Evolutionary conservation across 176 grass and related monocot genomes (phyloP).

Genomic region (Bothriochloa decipiens): DNA sequence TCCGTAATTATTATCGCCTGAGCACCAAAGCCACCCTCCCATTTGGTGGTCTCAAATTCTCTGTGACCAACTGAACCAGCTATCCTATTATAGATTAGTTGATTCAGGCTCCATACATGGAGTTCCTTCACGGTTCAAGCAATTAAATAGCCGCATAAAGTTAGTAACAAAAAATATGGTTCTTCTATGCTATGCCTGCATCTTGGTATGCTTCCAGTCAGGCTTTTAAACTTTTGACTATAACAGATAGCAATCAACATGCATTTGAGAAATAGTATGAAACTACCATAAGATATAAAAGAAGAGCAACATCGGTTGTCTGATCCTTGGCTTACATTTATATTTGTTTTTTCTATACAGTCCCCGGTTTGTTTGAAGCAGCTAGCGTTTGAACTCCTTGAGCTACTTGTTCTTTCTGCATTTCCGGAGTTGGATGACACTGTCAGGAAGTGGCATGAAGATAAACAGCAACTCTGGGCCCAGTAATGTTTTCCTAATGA

Average conservation of each 20-base stretch:
- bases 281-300: not conserved
- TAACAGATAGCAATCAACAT: not conserved
- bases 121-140: conserved; percentile 25
- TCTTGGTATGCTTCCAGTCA: not conserved
- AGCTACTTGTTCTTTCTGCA: conserved; percentile 69
- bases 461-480: conserved; percentile 43
- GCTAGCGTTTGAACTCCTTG: conserved; percentile 82
- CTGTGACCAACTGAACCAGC: not conserved
- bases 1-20: not conserved
- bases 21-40: not conserved
- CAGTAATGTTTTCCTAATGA: not conserved
- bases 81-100: conserved; percentile 8
- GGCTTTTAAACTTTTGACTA: not conserved
- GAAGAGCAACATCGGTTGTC: not conserved
- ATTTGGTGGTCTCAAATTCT: not conserved
- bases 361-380: conserved; percentile 93
- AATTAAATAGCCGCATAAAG: not conserved
- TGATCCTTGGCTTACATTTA: conserved; percentile 27
- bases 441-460: conserved; percentile 74
- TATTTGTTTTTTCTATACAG: conserved; percentile 52
- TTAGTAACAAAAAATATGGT: conserved; percentile 1
- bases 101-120: not conserved
- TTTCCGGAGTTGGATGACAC: conserved; percentile 88
- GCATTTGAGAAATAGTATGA: not conserved
- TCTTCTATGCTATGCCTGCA: not conserved